phyloP scores from a whole-genome alignment of 495 filamentous ascomycete species.

The Daldinia concentrica region DNA sequence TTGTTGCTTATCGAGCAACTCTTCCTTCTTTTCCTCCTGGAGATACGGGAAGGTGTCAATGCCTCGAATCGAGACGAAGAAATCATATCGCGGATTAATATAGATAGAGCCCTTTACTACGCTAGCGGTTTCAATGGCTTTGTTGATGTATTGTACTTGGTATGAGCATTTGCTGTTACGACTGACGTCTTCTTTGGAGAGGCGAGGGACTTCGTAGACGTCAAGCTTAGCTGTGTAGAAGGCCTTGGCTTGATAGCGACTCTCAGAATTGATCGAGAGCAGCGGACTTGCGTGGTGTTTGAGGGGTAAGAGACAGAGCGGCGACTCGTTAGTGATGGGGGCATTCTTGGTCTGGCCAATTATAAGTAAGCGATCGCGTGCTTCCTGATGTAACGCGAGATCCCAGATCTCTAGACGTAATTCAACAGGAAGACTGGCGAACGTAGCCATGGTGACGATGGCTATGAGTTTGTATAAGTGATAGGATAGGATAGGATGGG shows the following conservation, averaged over 20 bases:
- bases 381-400: conserved; percentile 10
- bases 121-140: not conserved
- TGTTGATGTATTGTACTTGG: conserved; percentile 2
- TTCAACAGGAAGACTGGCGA: conserved; percentile 8
- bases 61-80: not conserved
- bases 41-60: not conserved
- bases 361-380: conserved; percentile 12
- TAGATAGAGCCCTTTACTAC: conserved; percentile 7
- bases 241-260: conserved; percentile 9
- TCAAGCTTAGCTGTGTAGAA: conserved; percentile 14
- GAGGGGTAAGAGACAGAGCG: not conserved
- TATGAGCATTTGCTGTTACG: not conserved
- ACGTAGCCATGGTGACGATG: conserved; percentile 3
- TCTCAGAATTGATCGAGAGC: conserved; percentile 19
- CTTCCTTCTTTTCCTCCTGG: not conserved
- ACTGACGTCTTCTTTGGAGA: not conserved
- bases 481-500: not conserved
- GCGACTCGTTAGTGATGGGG: not conserved
- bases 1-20: not conserved
- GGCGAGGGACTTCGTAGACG: conserved; percentile 1
- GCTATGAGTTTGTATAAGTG: not conserved
- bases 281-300: conserved; percentile 13
- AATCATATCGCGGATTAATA: conserved; percentile 6
- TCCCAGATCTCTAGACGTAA: conserved; percentile 22
- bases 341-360: not conserved